These are phyloP conservation scores for Malassezia furfur DNA, from an alignment of 1,284 basidiomycete species.

Conservation along the genomic window DNA sequence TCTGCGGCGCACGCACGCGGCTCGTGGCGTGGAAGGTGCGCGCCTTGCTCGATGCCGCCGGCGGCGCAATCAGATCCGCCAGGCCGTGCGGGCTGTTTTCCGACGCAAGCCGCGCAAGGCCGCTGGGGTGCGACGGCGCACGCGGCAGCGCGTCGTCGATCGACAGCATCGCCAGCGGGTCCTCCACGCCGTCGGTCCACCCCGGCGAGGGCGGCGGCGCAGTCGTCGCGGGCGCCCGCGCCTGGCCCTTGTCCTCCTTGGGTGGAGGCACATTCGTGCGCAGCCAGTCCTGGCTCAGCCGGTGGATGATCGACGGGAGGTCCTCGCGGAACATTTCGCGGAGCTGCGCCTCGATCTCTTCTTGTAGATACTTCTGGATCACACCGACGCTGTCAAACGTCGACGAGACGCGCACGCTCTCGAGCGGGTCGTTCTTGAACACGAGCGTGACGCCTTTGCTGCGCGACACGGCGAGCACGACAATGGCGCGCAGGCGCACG, in stretches of 20 bases:
- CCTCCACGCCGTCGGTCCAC: not conserved
- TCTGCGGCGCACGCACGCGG: constrained; percentile 9
- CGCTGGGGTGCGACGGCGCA: not conserved
- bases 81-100: constrained; percentile 9
- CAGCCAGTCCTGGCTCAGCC: constrained; percentile 84
- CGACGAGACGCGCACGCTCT: constrained; percentile 91
- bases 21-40: constrained; percentile 14
- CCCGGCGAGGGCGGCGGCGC: not conserved
- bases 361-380: constrained; percentile 61
- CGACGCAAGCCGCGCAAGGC: constrained; percentile 9
- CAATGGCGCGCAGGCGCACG: constrained; percentile 85
- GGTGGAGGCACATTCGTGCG: constrained; percentile 38
- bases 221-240: not conserved
- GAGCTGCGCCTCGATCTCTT: constrained; percentile 89
- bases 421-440: constrained; percentile 98
- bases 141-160: not conserved
- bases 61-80: constrained; percentile 8
- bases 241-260: not conserved
- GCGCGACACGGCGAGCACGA: constrained; percentile 94
- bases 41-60: not conserved
- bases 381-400: constrained; percentile 97
- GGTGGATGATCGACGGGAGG: constrained; percentile 89
- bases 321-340: constrained; percentile 97
- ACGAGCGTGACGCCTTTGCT: constrained; percentile 91
- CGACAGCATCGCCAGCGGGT: constrained; percentile 5